Evolutionary conservation across 768 basidiomycete genomes (phyloP), one percentile per base, ranked within the genome.

Genomic region (Boletales sp.): DNA sequence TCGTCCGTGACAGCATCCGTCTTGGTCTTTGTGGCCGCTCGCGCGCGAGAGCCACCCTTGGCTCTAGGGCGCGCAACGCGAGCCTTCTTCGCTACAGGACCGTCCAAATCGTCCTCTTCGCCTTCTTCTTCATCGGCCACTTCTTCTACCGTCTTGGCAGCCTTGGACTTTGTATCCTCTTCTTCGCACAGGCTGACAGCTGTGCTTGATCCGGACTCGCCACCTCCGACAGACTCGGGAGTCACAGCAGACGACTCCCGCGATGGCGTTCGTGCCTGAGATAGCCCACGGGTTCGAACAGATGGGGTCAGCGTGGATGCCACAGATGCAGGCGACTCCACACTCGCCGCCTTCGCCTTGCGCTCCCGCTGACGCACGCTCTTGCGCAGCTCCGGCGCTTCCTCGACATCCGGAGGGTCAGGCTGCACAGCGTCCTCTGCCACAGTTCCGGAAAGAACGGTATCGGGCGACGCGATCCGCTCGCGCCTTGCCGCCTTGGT

Each of bases 141-240:
- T 19, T 55, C 56, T 18, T 53, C 62, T 10, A 45, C 52, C 3
- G 34, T 11, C 44, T 57, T 53, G 51, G 41, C 33, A 36, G 17
- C 38, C 51, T 68, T 65, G 49, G 51, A 41, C 32, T 58, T 67
- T 28, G 53, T 45, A 9, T 41, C 61, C 14, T 58, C 65, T 43
- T 65, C 67, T 5, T 56, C 66, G 32, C 56, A 67, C 38, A 68
- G 32, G 46, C 66, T 68, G 12, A 67, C 66, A 12, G 68, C 68
- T 6, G 68, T 67, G 47, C 66, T 67, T 8, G 68, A 69, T 13
- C 61, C 66, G 4, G 66, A 69, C 44, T 63, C 63, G 2, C 43
- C 56, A 10, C 55, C 64, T 15, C 56, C 64, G 40, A 64, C 34
- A 32, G 64, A 64, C 44, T 65, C 67, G 48, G 66, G 51, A 36